These are phyloP conservation scores for Claviceps sorghi DNA, from an alignment of 2,329 filamentous ascomycete genomes.

Conservation along the genomic window DNA sequence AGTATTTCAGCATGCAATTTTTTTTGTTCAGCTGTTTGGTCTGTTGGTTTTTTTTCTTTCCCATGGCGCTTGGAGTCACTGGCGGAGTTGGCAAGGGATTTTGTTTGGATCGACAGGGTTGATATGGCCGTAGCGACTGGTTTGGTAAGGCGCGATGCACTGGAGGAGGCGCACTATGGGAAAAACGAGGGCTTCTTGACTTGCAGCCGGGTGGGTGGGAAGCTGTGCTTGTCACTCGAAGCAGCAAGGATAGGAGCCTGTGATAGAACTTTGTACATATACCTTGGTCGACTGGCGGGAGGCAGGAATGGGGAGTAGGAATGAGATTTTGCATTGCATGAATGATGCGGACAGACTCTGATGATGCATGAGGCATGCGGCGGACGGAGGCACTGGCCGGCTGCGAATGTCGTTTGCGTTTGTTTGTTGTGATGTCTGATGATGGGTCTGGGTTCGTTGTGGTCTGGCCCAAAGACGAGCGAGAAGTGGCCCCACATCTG, in stretches of 20 bases:
- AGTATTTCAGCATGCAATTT: constrained; percentile 20
- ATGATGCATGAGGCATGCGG: neutral
- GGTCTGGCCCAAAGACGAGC: neutral
- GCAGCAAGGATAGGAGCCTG: constrained; percentile 6
- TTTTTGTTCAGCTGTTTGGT: constrained; percentile 16
- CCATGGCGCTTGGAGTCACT: constrained; percentile 28
- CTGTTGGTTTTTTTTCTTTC: constrained; percentile 13
- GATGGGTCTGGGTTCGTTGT: neutral
- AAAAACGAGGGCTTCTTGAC: constrained; percentile 1
- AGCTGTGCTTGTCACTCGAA: constrained; percentile 5
- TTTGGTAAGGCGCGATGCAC: constrained; percentile 2
- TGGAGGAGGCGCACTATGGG: constrained; percentile 2
- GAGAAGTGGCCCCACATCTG: neutral
- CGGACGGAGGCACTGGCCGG: too few species aligned
- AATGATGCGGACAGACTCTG: constrained; percentile 1
- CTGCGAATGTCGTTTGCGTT: too few species aligned
- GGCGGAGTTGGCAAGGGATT: constrained; percentile 19
- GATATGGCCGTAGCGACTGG: constrained; percentile 17
- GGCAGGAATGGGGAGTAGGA: constrained; percentile 15
- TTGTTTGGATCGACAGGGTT: constrained; percentile 20
- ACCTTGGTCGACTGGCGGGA: constrained; percentile 22
- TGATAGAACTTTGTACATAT: constrained; percentile 28
- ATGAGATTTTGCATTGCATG: constrained; percentile 19
- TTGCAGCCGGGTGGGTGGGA: neutral
- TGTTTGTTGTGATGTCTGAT: neutral